phyloP scores from a whole-genome alignment of 768 basidiomycete genomes.

The Mycena pura region DNA sequence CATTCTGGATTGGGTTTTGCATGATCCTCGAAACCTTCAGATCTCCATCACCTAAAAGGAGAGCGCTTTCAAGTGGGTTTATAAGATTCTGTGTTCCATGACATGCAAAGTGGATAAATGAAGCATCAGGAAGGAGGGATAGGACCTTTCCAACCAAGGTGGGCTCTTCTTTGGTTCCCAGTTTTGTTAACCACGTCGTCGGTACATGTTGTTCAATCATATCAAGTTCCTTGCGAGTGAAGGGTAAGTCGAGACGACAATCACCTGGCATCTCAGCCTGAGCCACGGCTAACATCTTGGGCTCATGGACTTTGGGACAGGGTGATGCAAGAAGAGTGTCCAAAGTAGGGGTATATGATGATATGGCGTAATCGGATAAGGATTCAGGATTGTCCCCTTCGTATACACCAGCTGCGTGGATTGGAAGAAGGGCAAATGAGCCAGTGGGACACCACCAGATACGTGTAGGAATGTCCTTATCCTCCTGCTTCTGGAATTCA shows the following conservation, averaged over 20 bases:
- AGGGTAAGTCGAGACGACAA: not conserved
- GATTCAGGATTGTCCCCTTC: not conserved
- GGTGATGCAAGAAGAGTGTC: not conserved
- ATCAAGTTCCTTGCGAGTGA: not conserved
- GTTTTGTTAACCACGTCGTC: not conserved
- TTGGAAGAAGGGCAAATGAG: slow-evolving; percentile 3
- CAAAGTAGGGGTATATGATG: slow-evolving; percentile 4
- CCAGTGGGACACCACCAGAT: slow-evolving; percentile 7
- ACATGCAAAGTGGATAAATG: slow-evolving; percentile 5
- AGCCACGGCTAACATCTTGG: not conserved
- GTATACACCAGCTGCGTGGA: slow-evolving; percentile 3
- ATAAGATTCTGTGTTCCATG: slow-evolving; percentile 4
- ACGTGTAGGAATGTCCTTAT: not conserved
- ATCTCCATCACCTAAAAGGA: slow-evolving; percentile 7
- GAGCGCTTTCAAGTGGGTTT: slow-evolving; percentile 2
- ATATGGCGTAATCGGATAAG: slow-evolving; percentile 5
- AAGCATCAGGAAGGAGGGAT: slow-evolving; percentile 2
- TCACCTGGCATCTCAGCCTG: slow-evolving; percentile 3
- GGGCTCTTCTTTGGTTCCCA: slow-evolving; percentile 3
- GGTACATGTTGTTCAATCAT: slow-evolving; percentile 5
- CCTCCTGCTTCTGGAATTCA: slow-evolving; percentile 3
- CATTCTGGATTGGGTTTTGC: slow-evolving; percentile 9
- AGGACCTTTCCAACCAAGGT: not conserved
- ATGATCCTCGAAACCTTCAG: slow-evolving; percentile 11
- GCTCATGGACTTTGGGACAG: not conserved